Evolutionary conservation across 148 eudicot species (phyloP).

Genomic region (Rheum nobile): DNA sequence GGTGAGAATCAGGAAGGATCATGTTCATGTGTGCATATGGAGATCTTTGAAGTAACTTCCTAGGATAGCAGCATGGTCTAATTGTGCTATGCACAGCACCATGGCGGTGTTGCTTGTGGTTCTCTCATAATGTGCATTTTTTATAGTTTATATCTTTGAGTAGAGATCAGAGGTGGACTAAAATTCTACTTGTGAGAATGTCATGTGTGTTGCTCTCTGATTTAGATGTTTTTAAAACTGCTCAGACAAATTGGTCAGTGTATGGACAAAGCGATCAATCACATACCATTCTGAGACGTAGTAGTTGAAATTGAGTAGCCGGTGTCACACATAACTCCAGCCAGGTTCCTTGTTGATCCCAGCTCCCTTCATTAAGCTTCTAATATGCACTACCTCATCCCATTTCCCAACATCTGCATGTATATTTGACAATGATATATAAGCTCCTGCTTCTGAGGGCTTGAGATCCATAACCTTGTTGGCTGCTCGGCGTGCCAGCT

Average conservation of each 20-base stretch:
- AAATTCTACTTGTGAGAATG: too few species aligned
- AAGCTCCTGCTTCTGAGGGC: constrained; percentile 54
- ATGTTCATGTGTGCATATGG: too few species aligned
- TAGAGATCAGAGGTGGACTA: too few species aligned
- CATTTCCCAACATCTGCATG: constrained; percentile 71
- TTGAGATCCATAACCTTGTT: constrained; percentile 47
- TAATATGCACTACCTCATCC: constrained; percentile 53
- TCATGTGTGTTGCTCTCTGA: too few species aligned
- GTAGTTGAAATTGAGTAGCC: not conserved
- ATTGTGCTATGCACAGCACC: too few species aligned
- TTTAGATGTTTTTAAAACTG: too few species aligned
- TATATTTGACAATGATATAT: constrained; percentile 55
- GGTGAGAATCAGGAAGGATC: too few species aligned
- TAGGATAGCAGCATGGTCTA: too few species aligned
- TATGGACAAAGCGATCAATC: not conserved
- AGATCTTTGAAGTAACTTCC: too few species aligned
- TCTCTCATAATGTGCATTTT: not conserved
- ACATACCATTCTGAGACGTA: not conserved
- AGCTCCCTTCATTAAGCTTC: constrained; percentile 45
- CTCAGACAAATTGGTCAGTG: not conserved
- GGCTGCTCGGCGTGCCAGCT: constrained; percentile 59
- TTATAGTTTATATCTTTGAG: too few species aligned
- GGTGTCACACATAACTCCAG: constrained; percentile 54
- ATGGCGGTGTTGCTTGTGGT: not conserved
- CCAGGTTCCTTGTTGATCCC: constrained; percentile 64